Conservation (phyloP, 2,329 filamentous ascomycete genomes). For the Emmonsiellopsis sp. region DNA sequence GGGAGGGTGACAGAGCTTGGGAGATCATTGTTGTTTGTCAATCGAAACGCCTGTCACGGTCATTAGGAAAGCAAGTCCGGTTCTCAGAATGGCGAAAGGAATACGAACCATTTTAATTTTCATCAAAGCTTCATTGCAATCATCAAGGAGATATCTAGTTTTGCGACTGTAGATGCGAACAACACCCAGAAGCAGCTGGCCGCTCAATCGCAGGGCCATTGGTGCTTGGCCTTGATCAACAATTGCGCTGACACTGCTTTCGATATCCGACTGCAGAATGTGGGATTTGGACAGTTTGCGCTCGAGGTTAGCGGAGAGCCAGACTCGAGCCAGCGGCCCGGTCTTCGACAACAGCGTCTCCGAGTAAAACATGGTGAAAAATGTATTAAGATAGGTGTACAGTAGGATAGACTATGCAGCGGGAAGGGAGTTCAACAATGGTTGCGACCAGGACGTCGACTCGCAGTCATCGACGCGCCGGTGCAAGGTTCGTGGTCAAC, state of each 20-base stretch:
- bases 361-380: slow-evolving; percentile 79
- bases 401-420: not conserved
- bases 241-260: slow-evolving; percentile 90
- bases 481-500: not conserved
- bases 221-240: slow-evolving; percentile 88
- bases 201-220: slow-evolving; percentile 86
- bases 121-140: slow-evolving; percentile 93
- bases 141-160: slow-evolving; percentile 88
- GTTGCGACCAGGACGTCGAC: slow-evolving; percentile 4
- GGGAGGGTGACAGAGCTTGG: slow-evolving; percentile 72
- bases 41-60: slow-evolving; percentile 68
- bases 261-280: slow-evolving; percentile 87
- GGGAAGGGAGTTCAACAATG: not conserved
- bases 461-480: slow-evolving; percentile 3
- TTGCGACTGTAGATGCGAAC: slow-evolving; percentile 97
- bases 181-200: slow-evolving; percentile 87
- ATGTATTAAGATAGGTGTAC: not conserved
- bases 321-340: slow-evolving; percentile 91
- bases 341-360: slow-evolving; percentile 93
- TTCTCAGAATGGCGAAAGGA: not conserved
- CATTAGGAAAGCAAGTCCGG: slow-evolving; percentile 23
- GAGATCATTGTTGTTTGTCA: slow-evolving; percentile 89
- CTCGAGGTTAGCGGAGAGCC: slow-evolving; percentile 96
- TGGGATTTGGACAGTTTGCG: slow-evolving; percentile 97
- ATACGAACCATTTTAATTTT: slow-evolving; percentile 90